Evolutionary conservation across 1,284 basidiomycete species (phyloP), one percentile per base, ranked within the genome.

Genomic region (Megacollybia platyphylla): DNA sequence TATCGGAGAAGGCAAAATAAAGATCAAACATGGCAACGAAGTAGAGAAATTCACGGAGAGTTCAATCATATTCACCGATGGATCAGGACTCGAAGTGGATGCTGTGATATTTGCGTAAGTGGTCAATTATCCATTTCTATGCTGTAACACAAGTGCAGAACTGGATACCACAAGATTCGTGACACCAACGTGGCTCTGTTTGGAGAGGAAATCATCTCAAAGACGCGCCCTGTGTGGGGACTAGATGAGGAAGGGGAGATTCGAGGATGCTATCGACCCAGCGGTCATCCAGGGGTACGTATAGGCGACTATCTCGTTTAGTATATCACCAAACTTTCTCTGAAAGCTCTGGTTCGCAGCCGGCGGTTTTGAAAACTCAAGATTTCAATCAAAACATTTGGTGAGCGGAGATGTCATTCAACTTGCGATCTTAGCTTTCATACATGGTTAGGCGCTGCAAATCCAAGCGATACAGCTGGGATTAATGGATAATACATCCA

Each of bases 281-380:
- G 59, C 0, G 63, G 64, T 0, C 56, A 63, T 48, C 63, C 63
- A 39, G 55, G 55, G 9, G 56, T 60, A 36, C 15, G 49, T 49
- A n/a, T 35, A 9, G 18, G 7, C 11, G 36, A 27, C 28, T 7
- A 27, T 26, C 11, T 10, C 28, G 13, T 11, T 20, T 10, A 10
- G 18, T n/a, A 10, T 17, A 18, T 37, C 8, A 28, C 27, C 1
- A 17, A 29, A 6, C 35, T 11, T 31, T 11, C n/a, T 13, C n/a
- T 1, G 39, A 7, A 8, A 64, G 62, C 48, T 64, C 1, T 64
- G 62, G 62, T 65, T 53, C 42, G 58, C 53, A 5, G 54, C 52
- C 2, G 61, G 61, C 1, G 59, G 62, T 45, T 62, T 66, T 43
- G 47, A 44, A 11, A 46, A 46, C 15, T 53, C 55, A 0, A 51